These are phyloP conservation scores for Ilyonectria sp. DNA, from an alignment of 2,329 filamentous ascomycete species.

Conservation along the genomic window DNA sequence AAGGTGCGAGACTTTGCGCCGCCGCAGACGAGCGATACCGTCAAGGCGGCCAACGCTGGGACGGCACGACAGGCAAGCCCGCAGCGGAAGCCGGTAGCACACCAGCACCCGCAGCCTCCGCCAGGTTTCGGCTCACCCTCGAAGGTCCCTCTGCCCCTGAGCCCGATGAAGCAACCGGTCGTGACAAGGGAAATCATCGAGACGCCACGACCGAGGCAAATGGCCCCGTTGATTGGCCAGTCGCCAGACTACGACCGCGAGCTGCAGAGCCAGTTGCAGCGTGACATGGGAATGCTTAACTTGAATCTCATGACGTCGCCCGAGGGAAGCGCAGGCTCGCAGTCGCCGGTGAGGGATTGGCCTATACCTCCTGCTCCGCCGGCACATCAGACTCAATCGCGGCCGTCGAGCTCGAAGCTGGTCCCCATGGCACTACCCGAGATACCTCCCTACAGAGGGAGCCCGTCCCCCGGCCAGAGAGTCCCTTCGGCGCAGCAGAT, in stretches of 20 bases:
- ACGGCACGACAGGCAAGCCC: slow-evolving; percentile 73
- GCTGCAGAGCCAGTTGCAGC: slow-evolving; percentile 74
- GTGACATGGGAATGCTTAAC: slow-evolving; percentile 72
- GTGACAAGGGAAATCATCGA: slow-evolving; percentile 54
- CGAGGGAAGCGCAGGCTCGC: slow-evolving; percentile 31
- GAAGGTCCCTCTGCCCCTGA: slow-evolving; percentile 72
- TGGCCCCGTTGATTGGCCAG: slow-evolving; percentile 62
- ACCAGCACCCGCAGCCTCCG: slow-evolving; percentile 33
- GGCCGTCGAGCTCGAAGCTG: slow-evolving; percentile 57
- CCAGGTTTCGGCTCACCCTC: slow-evolving; percentile 63
- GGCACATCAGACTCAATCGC: slow-evolving; percentile 53
- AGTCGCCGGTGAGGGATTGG: slow-evolving; percentile 32
- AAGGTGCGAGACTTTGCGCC: slow-evolving; percentile 65
- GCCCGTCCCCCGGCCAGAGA: slow-evolving; percentile 48
- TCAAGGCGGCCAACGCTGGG: slow-evolving; percentile 65
- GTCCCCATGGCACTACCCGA: slow-evolving; percentile 64
- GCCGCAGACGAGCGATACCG: slow-evolving; percentile 65
- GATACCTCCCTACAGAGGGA: slow-evolving; percentile 69
- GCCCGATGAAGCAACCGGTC: slow-evolving; percentile 48
- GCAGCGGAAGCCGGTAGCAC: slow-evolving; percentile 68
- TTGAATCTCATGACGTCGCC: slow-evolving; percentile 53
- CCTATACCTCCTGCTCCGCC: slow-evolving; percentile 51
- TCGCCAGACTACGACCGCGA: slow-evolving; percentile 74
- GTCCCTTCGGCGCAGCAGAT: slow-evolving; percentile 48
- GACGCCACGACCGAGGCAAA: slow-evolving; percentile 64